Percentiles rank a stretch among this genome's conserved stretches.
Evolutionary conservation across 2,329 filamentous ascomycete species (phyloP).

Genomic region (Penicillium griseofulvum): DNA sequence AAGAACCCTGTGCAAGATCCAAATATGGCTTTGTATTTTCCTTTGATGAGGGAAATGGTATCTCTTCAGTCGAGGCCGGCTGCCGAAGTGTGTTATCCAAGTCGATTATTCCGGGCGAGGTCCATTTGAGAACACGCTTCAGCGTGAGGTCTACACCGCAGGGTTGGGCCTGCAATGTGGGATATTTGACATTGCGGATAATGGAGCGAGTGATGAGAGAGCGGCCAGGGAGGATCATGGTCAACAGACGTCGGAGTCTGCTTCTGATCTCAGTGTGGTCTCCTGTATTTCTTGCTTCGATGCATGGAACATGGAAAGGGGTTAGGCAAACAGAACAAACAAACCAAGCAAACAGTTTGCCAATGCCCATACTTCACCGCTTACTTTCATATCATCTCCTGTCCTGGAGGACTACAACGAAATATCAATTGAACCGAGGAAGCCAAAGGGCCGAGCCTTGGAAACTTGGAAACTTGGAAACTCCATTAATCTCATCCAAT

Average conservation of each 20-base stretch:
- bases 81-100: conserved; percentile 31
- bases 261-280: too few species aligned
- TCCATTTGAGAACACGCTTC: conserved; percentile 26
- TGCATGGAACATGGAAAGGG: neutral
- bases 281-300: too few species aligned
- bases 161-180: conserved; percentile 28
- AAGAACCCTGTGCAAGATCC: conserved; percentile 31
- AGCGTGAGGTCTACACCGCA: conserved; percentile 35
- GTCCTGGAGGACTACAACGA: too few species aligned
- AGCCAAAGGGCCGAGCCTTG: neutral
- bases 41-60: conserved; percentile 11
- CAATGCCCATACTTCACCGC: too few species aligned
- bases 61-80: conserved; percentile 18
- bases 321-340: neutral
- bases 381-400: too few species aligned
- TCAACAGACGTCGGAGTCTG: neutral
- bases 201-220: conserved; percentile 19
- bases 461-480: too few species aligned
- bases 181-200: conserved; percentile 18
- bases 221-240: conserved; percentile 19
- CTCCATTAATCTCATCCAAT: neutral
- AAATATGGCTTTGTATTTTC: conserved; percentile 11
- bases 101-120: conserved; percentile 29
- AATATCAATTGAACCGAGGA: neutral
- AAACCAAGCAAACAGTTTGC: neutral